Evolutionary conservation across 2,329 filamentous ascomycete genomes (phyloP).

Genomic region (Hypoxylon sp.): DNA sequence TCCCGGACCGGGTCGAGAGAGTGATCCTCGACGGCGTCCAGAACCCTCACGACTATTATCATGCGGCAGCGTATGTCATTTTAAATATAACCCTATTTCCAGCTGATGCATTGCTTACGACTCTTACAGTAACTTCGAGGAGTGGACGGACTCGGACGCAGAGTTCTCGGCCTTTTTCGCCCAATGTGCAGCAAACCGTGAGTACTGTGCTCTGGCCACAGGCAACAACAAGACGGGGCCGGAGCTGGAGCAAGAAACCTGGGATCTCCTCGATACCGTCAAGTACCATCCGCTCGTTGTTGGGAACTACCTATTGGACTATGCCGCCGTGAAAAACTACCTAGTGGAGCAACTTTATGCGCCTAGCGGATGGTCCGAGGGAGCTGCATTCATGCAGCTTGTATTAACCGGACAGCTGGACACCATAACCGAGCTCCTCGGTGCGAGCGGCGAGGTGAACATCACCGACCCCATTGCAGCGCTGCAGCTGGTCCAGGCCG

Average conservation of each 20-base stretch:
- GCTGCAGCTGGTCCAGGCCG: conserved; percentile 18
- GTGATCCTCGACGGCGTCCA: conserved; percentile 55
- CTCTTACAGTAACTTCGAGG: conserved; percentile 43
- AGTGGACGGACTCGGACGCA: conserved; percentile 45
- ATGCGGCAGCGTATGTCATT: conserved; percentile 41
- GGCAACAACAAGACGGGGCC: conserved; percentile 47
- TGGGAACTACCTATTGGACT: conserved; percentile 43
- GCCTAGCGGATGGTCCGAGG: conserved; percentile 30
- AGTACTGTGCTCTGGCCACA: conserved; percentile 47
- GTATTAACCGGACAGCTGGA: conserved; percentile 34
- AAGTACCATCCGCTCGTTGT: conserved; percentile 47
- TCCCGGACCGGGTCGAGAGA: conserved; percentile 55
- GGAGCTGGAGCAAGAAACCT: conserved; percentile 57
- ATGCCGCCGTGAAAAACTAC: conserved; percentile 40
- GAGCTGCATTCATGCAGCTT: conserved; percentile 29
- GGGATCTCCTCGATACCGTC: conserved; percentile 46
- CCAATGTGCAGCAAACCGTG: conserved; percentile 45
- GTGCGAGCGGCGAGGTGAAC: background rate
- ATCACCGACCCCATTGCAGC: conserved; percentile 6
- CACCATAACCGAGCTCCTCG: background rate
- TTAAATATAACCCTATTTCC: background rate
- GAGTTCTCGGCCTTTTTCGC: conserved; percentile 48
- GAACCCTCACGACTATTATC: conserved; percentile 52
- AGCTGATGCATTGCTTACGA: background rate
- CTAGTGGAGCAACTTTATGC: conserved; percentile 41